phyloP scores from a whole-genome alignment of 371 early-diverging fungal genomes.

The Coemansia linderi region DNA sequence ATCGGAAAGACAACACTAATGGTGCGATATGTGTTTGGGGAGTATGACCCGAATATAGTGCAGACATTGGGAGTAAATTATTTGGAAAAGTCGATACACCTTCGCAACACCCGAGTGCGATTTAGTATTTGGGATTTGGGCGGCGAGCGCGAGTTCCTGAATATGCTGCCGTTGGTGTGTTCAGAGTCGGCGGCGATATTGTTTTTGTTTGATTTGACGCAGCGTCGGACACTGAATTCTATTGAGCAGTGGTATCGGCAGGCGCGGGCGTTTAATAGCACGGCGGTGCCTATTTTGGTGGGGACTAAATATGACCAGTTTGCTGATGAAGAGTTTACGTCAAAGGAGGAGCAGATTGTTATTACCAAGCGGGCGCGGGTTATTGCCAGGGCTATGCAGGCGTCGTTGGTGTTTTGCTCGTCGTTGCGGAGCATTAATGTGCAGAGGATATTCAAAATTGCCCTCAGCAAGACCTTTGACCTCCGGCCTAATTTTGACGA shows the following conservation, averaged over 20 bases:
- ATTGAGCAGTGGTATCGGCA: constrained; percentile 97
- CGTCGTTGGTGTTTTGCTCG: constrained; percentile 92
- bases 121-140: constrained; percentile 99
- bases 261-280: constrained; percentile 93
- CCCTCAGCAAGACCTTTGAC: constrained; percentile 91
- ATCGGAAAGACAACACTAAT: constrained; percentile 98
- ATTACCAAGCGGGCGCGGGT: constrained; percentile 90
- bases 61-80: constrained; percentile 99
- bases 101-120: constrained; percentile 91
- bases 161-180: constrained; percentile 96
- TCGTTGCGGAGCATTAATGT: constrained; percentile 92
- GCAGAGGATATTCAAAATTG: constrained; percentile 96
- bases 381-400: constrained; percentile 91
- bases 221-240: constrained; percentile 88
- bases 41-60: constrained; percentile 92
- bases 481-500: constrained; percentile 89
- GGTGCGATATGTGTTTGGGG: constrained; percentile 98
- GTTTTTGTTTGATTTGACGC: constrained; percentile 94
- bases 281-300: constrained; percentile 90
- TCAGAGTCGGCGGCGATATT: constrained; percentile 93
- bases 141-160: constrained; percentile 94
- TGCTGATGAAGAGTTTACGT: constrained; percentile 58
- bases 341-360: constrained; percentile 86
- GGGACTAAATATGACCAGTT: constrained; percentile 98
- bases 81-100: constrained; percentile 94